These are phyloP conservation scores for Musa itinerans DNA, from an alignment of 176 grass and related monocot genomes.

Conservation along the genomic window DNA sequence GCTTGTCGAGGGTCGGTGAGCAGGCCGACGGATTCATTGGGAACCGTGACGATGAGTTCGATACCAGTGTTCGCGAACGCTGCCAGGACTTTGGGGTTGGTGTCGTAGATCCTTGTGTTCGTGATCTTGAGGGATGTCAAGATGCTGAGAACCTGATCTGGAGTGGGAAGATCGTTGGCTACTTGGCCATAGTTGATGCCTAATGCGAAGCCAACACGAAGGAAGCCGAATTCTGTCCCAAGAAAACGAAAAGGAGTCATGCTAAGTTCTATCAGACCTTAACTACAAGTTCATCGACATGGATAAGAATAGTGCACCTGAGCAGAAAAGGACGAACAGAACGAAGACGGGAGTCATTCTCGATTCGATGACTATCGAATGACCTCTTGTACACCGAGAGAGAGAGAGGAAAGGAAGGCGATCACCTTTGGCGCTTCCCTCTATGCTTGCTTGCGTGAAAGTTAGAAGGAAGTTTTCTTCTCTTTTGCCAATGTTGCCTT, in stretches of 20 bases:
- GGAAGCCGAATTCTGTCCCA: constrained; percentile 38
- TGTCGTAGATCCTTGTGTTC: constrained; percentile 82
- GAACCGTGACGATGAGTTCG: constrained; percentile 72
- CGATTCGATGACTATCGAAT: no score
- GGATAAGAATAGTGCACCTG: no score
- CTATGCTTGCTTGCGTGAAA: no score
- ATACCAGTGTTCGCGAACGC: constrained; percentile 56
- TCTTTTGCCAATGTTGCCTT: no score
- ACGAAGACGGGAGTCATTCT: neutral
- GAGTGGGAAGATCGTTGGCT: constrained; percentile 60
- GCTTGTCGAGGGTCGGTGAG: constrained; percentile 47
- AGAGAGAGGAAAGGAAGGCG: no score
- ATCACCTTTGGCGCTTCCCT: no score
- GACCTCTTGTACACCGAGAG: no score
- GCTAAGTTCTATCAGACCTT: no score
- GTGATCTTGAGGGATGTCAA: constrained; percentile 50
- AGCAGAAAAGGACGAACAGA: neutral
- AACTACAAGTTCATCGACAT: no score
- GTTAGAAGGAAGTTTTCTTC: no score
- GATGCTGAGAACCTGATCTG: constrained; percentile 41
- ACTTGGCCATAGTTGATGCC: constrained; percentile 98
- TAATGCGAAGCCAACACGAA: constrained; percentile 26
- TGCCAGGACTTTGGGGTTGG: constrained; percentile 65
- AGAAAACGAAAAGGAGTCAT: neutral
- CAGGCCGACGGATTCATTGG: constrained; percentile 48